These are phyloP conservation scores for Pascua sp. DNA, from an alignment of 1,284 basidiomycete genomes.

Conservation along the genomic window DNA sequence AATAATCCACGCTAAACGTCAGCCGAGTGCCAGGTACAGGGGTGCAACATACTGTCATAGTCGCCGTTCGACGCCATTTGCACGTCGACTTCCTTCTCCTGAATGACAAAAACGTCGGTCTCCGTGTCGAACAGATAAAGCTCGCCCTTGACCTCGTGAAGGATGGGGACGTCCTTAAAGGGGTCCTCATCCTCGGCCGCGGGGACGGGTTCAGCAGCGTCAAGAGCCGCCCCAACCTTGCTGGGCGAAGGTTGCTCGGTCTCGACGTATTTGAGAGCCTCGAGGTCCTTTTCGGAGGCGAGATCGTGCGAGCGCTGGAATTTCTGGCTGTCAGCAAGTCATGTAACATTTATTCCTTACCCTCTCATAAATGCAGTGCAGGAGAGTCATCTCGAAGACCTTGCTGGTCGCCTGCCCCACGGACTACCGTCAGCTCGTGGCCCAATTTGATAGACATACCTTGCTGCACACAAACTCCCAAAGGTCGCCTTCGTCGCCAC, in stretches of 20 bases:
- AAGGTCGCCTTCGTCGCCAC: conserved; percentile 48
- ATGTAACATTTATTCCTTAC: conserved; percentile 26
- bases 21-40: not conserved
- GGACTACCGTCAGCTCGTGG: conserved; percentile 60
- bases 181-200: conserved; percentile 32
- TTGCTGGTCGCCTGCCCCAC: conserved; percentile 79
- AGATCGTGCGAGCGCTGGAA: conserved; percentile 68
- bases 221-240: no score
- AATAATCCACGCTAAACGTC: conserved; percentile 44
- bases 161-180: conserved; percentile 47
- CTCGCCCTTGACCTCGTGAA: conserved; percentile 50
- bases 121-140: conserved; percentile 69
- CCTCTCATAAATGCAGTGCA: conserved; percentile 85
- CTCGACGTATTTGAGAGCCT: conserved; percentile 61
- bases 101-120: conserved; percentile 65
- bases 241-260: not conserved
- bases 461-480: conserved; percentile 51
- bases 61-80: conserved; percentile 61
- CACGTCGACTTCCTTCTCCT: conserved; percentile 65
- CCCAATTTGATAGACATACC: conserved; percentile 17
- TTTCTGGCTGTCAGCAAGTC: conserved; percentile 57
- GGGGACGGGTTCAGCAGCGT: not conserved
- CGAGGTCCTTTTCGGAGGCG: conserved; percentile 64
- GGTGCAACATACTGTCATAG: conserved; percentile 50
- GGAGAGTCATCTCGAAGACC: conserved; percentile 87